Evolutionary conservation across 1,139 yeast genomes (phyloP).

Genomic region (Hemisphaericaspora lyxosophila): DNA sequence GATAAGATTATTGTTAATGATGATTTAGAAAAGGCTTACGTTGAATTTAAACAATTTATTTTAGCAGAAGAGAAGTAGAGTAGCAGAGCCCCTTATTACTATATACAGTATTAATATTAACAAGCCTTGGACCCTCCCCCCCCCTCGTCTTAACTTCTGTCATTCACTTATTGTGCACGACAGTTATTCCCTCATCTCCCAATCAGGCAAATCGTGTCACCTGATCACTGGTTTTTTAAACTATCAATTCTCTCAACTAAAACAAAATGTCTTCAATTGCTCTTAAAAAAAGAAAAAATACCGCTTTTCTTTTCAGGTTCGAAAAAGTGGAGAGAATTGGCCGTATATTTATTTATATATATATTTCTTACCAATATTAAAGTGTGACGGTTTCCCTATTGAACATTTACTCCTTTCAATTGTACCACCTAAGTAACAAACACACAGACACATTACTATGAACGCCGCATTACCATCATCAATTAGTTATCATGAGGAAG

Average conservation of each 20-base stretch:
- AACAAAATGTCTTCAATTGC: neutral
- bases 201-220: neutral
- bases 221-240: neutral
- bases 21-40: constrained; percentile 84
- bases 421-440: neutral
- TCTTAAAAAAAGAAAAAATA: neutral
- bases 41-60: constrained; percentile 74
- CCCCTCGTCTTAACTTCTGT: too few relatives aligned
- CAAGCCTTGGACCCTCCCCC: too few relatives aligned
- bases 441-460: constrained; percentile 12
- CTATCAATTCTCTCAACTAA: neutral
- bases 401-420: neutral
- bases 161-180: too few relatives aligned
- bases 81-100: neutral
- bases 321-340: too few relatives aligned
- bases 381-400: neutral
- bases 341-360: too few relatives aligned
- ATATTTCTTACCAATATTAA: too few relatives aligned
- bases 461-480: constrained; percentile 25
- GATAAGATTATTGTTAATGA: constrained; percentile 88
- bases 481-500: constrained; percentile 23
- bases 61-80: constrained; percentile 29
- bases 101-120: neutral
- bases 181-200: neutral
- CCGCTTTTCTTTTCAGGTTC: too few relatives aligned